phyloP scores from a whole-genome alignment of 139 green algal genomes.

The Chlamydomonas sp. region DNA sequence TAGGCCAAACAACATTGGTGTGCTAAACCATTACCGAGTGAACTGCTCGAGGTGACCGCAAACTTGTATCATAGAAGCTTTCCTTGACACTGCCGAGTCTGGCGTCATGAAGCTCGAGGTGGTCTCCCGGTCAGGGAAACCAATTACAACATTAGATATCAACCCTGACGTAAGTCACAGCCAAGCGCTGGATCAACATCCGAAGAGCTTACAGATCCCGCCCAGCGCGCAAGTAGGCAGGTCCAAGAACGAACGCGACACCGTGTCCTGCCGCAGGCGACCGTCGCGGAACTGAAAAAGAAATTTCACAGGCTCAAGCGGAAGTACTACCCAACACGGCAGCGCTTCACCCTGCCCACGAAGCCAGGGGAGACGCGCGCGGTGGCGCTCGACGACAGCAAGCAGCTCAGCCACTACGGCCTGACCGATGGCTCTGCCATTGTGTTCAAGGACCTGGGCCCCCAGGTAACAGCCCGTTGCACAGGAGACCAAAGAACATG shows the following conservation, averaged over 20 bases:
- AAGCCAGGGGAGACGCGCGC: slow-evolving; percentile 69
- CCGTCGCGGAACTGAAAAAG: slow-evolving; percentile 84
- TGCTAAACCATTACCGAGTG: too few relatives aligned
- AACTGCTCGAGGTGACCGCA: too few relatives aligned
- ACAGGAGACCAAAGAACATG: too few relatives aligned
- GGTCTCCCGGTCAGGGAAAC: slow-evolving; percentile 55
- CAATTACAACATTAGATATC: slow-evolving; percentile 54
- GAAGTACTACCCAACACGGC: slow-evolving; percentile 73
- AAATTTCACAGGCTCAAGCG: slow-evolving; percentile 66
- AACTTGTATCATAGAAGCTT: too few relatives aligned
- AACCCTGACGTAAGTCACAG: slow-evolving; percentile 45
- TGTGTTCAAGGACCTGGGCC: slow-evolving; percentile 95
- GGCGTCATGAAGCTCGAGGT: slow-evolving; percentile 59
- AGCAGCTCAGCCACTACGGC: slow-evolving; percentile 76
- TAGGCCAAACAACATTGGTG: too few relatives aligned
- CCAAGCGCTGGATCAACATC: too few relatives aligned
- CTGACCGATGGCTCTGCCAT: slow-evolving; percentile 69
- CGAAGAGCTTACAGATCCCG: background rate
- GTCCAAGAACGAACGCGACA: background rate
- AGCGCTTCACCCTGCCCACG: slow-evolving; percentile 80
- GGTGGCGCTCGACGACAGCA: slow-evolving; percentile 64
- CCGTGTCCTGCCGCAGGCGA: slow-evolving; percentile 62
- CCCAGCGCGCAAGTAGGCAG: background rate
- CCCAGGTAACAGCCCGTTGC: slow-evolving; percentile 66
- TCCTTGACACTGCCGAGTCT: too few relatives aligned